phyloP scores from a whole-genome alignment of 2,329 filamentous ascomycete species.

The Calonectria honghensis region DNA sequence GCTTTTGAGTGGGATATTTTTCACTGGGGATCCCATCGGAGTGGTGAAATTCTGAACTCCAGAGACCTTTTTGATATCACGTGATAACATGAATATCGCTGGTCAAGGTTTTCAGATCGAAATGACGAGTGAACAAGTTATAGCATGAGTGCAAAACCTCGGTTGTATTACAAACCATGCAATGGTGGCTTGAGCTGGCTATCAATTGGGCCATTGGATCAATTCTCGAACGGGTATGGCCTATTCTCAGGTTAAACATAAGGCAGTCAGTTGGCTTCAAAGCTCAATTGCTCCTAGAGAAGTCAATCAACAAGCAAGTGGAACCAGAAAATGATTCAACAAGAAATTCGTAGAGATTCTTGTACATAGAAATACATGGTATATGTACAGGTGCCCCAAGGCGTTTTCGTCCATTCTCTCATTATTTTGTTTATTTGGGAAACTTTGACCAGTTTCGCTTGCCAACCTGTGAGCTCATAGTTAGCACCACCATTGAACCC shows the following conservation, averaged over 20 bases:
- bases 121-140: neutral
- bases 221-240: neutral
- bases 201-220: neutral
- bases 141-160: neutral
- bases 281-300: neutral
- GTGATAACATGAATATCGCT: conserved; percentile 42
- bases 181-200: neutral
- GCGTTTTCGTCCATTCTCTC: conserved; percentile 46
- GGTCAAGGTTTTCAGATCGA: neutral
- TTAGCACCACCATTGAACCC: conserved; percentile 58
- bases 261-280: neutral
- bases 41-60: conserved; percentile 34
- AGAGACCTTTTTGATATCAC: conserved; percentile 47
- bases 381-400: conserved; percentile 56
- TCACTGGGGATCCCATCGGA: conserved; percentile 21
- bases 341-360: conserved; percentile 47
- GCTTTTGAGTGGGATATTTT: neutral
- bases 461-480: conserved; percentile 65
- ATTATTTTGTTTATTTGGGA: conserved; percentile 68
- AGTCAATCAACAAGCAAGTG: neutral
- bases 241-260: neutral
- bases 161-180: neutral
- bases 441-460: conserved; percentile 75
- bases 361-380: conserved; percentile 59
- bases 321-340: conserved; percentile 30